phyloP scores from a whole-genome alignment of 1,139 yeast species.

The Wickerhamomyces sp. region DNA sequence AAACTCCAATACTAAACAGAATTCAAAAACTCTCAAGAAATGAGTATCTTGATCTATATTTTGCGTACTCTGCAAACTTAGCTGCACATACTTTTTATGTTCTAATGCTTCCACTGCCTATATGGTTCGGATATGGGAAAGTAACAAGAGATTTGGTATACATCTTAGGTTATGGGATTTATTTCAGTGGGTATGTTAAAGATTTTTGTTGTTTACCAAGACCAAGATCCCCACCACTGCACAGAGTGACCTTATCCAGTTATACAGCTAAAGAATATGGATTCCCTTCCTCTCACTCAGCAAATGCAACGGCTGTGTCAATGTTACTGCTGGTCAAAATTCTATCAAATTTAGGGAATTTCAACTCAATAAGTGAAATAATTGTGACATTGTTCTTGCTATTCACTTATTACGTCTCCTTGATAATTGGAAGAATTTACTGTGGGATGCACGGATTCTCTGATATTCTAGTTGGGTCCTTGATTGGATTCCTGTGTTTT shows the following conservation, averaged over 20 bases:
- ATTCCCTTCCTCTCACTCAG: slow-evolving; percentile 88
- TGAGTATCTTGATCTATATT: slow-evolving; percentile 62
- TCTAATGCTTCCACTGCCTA: slow-evolving; percentile 76
- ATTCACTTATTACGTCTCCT: slow-evolving; percentile 52
- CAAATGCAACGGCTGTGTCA: slow-evolving; percentile 84
- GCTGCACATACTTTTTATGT: slow-evolving; percentile 96
- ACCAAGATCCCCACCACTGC: slow-evolving; percentile 88
- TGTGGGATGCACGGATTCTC: slow-evolving; percentile 97
- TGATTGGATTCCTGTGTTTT: slow-evolving; percentile 53
- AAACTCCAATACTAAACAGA: slow-evolving; percentile 55
- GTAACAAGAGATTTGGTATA: slow-evolving; percentile 67
- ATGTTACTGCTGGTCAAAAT: slow-evolving; percentile 35
- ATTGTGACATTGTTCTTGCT: background rate
- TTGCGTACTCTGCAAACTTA: slow-evolving; percentile 83
- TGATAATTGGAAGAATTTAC: slow-evolving; percentile 78
- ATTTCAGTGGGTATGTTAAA: slow-evolving; percentile 68
- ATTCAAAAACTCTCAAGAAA: slow-evolving; percentile 52
- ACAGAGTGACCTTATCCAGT: slow-evolving; percentile 82
- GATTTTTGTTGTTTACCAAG: slow-evolving; percentile 88
- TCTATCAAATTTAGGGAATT: slow-evolving; percentile 6
- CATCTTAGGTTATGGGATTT: slow-evolving; percentile 83
- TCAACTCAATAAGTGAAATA: slow-evolving; percentile 1
- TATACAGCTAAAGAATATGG: slow-evolving; percentile 93
- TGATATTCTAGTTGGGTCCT: slow-evolving; percentile 64
- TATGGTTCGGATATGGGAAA: slow-evolving; percentile 71